These are phyloP conservation scores for Epicoccum nigrum DNA, from an alignment of 2,329 filamentous ascomycete genomes.

Conservation along the genomic window DNA sequence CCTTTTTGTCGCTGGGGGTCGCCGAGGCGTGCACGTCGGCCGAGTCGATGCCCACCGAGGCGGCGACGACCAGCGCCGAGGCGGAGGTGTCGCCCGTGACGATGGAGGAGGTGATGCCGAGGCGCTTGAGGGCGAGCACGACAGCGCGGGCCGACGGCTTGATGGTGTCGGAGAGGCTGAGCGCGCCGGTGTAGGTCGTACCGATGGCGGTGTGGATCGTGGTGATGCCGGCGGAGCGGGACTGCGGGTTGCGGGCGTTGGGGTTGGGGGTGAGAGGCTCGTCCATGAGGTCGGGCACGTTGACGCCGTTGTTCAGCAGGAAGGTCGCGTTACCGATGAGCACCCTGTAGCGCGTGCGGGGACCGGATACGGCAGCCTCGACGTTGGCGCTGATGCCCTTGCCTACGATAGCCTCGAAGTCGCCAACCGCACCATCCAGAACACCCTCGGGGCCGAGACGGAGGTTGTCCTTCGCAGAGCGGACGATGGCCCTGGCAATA, in stretches of 20 bases:
- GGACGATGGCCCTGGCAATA: conserved; percentile 85
- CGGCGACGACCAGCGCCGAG: conserved; percentile 83
- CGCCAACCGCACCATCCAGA: conserved; percentile 81
- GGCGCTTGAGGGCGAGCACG: conserved; percentile 79
- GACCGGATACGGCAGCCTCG: conserved; percentile 72
- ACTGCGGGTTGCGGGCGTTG: conserved; percentile 47
- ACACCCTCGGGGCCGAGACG: conserved; percentile 72
- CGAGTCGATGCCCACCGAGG: conserved; percentile 77
- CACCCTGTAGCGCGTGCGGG: conserved; percentile 76
- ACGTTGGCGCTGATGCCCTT: conserved; percentile 83
- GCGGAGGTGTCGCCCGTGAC: conserved; percentile 91
- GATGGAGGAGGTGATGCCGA: conserved; percentile 87
- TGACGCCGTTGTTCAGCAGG: conserved; percentile 72
- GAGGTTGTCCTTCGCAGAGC: conserved; percentile 76
- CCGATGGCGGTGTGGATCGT: conserved; percentile 92
- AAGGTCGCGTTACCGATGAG: conserved; percentile 82
- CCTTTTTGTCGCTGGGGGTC: conserved; percentile 88
- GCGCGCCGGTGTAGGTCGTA: conserved; percentile 76
- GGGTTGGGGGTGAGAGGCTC: conserved; percentile 52
- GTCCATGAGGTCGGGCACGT: conserved; percentile 64
- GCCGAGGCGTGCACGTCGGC: conserved; percentile 85
- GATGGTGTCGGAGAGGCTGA: conserved; percentile 87
- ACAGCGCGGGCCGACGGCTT: conserved; percentile 84
- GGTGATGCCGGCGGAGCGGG: conserved; percentile 71
- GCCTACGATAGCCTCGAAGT: conserved; percentile 83